Evolutionary conservation across 352 stramenopile species (phyloP), one percentile per base, ranked within the genome.

Genomic region (Globisporangium radiosum): DNA sequence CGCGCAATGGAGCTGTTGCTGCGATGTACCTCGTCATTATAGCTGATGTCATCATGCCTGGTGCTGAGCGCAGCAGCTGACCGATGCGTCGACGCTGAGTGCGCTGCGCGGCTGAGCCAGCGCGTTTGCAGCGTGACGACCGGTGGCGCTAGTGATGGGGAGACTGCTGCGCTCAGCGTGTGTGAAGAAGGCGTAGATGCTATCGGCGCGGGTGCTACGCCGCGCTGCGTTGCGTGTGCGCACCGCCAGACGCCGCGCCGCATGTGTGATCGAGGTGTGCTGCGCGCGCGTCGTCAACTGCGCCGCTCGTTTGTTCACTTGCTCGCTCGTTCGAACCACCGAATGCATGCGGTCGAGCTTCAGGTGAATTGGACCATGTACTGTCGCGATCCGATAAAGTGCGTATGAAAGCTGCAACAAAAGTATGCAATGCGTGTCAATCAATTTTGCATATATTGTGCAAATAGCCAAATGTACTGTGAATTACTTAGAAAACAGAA

Each of bases 91-190:
- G 57, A 42, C 7, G 55, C 45, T 4, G 55, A 40, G 45, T 60
- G 55, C 7, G 50, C 50, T 33, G 57, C 57, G 48, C 57, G 49
- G 56, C 57, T 63, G 50, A 63, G 56, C 57, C 57, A 63, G 14
- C 57, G 57, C 15, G 51, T 43, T 19, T 51, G 57, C 25, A 52
- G 4, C n/a, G 33, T 33, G 13, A 33, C n/a, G 0, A 37, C 3
- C 19, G 33, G 17, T 19, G 39, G 44, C 52, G 48, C 25, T 33
- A 33, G 25, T 33, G 25, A 33, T 33, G 25, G 25, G 25, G 25
- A 33, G 25, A 33, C 25, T 33, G 25, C 25, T 33, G 25, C 25
- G 25, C 25, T 15, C 40, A 43, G 14, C 6, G 49, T 33, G 25
- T 45, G 33, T 19, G 17, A 7, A 37, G 44, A n/a, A 44, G 44